A percentile compares a stretch with the other conserved stretches of the same genome.
Conservation (phyloP, 2,329 filamentous ascomycete genomes). For the Aspergillus novoparasiticus region DNA sequence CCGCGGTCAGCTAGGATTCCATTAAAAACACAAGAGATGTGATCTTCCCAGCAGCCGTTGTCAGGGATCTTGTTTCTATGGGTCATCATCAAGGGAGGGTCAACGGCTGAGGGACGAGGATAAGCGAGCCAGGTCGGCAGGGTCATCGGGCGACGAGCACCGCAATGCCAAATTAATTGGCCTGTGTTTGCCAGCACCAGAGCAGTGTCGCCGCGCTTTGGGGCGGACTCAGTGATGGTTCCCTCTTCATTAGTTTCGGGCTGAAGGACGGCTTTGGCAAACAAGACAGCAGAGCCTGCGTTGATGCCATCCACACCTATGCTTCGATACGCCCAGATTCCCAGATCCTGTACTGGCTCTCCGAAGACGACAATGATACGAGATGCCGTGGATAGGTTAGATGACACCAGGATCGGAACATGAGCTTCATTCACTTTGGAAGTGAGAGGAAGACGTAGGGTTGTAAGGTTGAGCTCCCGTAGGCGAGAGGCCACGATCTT, state of each 20-base stretch:
- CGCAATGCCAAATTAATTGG: conserved; percentile 75
- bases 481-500: conserved; percentile 66
- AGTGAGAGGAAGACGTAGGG: conserved; percentile 63
- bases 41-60: conserved; percentile 60
- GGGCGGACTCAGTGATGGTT: not conserved
- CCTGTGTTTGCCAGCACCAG: conserved; percentile 78
- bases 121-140: conserved; percentile 58
- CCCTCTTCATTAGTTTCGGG: conserved; percentile 21
- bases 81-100: conserved; percentile 55
- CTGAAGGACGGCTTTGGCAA: conserved; percentile 55
- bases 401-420: conserved; percentile 68
- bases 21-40: conserved; percentile 69
- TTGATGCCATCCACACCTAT: conserved; percentile 66
- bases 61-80: conserved; percentile 63
- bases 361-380: conserved; percentile 76
- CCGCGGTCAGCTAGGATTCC: conserved; percentile 54
- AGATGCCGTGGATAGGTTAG: conserved; percentile 57
- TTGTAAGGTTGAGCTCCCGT: conserved; percentile 59
- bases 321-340: conserved; percentile 71
- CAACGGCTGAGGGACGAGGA: conserved; percentile 65
- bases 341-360: conserved; percentile 71
- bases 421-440: conserved; percentile 56
- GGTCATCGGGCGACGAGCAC: conserved; percentile 62
- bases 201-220: conserved; percentile 31
- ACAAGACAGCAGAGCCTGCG: conserved; percentile 68